Conservation (phyloP, 129 eudicot genomes). For the Artemisia annua region DNA sequence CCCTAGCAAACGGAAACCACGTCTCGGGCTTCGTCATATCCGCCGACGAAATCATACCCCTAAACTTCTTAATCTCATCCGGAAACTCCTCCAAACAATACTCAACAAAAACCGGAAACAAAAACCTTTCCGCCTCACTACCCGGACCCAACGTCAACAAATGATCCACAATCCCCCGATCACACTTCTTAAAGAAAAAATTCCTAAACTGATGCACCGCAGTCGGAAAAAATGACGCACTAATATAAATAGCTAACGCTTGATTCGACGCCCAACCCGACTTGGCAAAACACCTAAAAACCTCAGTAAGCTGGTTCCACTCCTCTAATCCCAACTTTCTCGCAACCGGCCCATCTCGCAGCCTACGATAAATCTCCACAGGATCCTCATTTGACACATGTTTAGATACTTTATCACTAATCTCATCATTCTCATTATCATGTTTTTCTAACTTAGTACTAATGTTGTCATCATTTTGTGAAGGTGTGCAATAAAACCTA, state of each 20-base stretch:
- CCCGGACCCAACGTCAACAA: conserved; percentile 67
- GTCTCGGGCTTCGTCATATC: conserved; percentile 92
- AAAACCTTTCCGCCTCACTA: conserved; percentile 59
- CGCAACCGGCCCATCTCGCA: conserved; percentile 35
- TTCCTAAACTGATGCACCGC: conserved; percentile 53
- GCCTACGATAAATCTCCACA: conserved; percentile 55
- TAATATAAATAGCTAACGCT: conserved; percentile 81
- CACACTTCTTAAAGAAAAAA: conserved; percentile 54
- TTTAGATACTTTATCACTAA: too few species aligned
- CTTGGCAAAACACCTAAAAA: conserved; percentile 47
- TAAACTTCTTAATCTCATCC: conserved; percentile 74
- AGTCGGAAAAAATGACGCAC: conserved; percentile 72
- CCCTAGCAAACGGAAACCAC: conserved; percentile 99
- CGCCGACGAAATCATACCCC: conserved; percentile 71
- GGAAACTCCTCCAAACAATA: conserved; percentile 72
- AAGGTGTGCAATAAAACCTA: too few species aligned
- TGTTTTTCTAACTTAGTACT: too few species aligned
- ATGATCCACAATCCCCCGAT: conserved; percentile 43
- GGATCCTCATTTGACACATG: conserved; percentile 43
- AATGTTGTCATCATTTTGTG: too few species aligned
- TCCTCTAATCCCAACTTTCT: conserved; percentile 36
- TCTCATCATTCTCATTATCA: too few species aligned
- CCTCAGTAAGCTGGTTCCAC: conserved; percentile 44
- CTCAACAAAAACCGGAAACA: conserved; percentile 88
- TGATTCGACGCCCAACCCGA: conserved; percentile 93